Evolutionary conservation across 306 rosid species (phyloP), one percentile per base, ranked within the genome.

Genomic region (Vigna angularis): DNA sequence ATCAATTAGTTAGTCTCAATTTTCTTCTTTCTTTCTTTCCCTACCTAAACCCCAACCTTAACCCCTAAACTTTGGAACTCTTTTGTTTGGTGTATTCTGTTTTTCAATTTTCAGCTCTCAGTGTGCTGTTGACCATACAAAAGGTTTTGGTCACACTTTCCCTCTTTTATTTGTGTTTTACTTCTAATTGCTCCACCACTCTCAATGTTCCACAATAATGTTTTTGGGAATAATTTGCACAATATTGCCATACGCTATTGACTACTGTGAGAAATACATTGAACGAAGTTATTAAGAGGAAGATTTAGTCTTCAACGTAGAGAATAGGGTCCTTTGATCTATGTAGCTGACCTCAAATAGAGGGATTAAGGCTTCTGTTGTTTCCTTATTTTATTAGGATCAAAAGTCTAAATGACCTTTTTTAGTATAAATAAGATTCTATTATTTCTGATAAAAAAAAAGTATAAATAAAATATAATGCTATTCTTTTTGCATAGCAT

Each of bases 11-110:
- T 50, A 11, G 45, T 52, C 47, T 16, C 26, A 36, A 17, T 36
- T 76, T 76, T 65, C 17, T 66, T 42, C 42, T 18, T 13, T 32
- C 24, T 51, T 75, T 75, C 28, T 50, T 64, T 63, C 32, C 73
- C 55, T 38, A 8, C 40, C 50, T 22, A 57, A 11, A 13, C 65
- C 34, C 28, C 10, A 53, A 1, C 9, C 13, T 8, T 17, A 53
- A 53, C 5, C 62, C 30, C 24, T 28, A 20, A 55, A 20, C 6
- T 55, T 53, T 57, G 36, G 63, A 57, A 24, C 64, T 24, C 64
- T 57, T 50, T 16, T 12, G 17, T 57, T 57, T 57, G 64, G 17
- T 57, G 26, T 24, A 24, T 24, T 57, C 8, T 11, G 34, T 10
- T 26, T 57, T 26, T 57, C 64, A 57, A 12, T 57, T 24, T 14